These are phyloP conservation scores for Angophora floribunda DNA, from an alignment of 345 rosid species.

Conservation along the genomic window DNA sequence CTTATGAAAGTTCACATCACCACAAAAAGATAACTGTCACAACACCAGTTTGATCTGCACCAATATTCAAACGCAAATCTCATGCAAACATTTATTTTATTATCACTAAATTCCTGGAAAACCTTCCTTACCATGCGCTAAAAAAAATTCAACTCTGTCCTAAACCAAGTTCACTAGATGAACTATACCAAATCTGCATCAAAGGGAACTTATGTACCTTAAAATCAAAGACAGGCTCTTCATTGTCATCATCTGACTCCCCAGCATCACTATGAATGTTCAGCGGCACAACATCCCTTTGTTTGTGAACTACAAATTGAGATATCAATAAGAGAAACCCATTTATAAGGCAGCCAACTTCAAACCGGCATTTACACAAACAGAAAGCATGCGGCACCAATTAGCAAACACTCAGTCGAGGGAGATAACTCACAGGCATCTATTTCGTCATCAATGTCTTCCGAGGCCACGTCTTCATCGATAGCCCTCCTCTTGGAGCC, in stretches of 20 bases:
- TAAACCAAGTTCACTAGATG: background rate
- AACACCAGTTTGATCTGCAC: background rate
- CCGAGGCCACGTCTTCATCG: constrained; percentile 17
- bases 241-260: constrained; percentile 67
- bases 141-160: background rate
- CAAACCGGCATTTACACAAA: background rate
- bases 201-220: constrained; percentile 17
- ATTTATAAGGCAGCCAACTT: background rate
- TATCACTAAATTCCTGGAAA: background rate
- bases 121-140: background rate
- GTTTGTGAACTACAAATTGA: constrained; percentile 62
- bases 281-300: constrained; percentile 72
- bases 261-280: constrained; percentile 43
- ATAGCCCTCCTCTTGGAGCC: constrained; percentile 26
- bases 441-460: constrained; percentile 59
- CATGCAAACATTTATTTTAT: background rate
- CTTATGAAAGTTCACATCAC: background rate
- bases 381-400: background rate
- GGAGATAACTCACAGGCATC: constrained; percentile 42
- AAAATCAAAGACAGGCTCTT: constrained; percentile 61
- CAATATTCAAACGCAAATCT: background rate
- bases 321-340: background rate
- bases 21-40: background rate
- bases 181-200: background rate
- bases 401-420: background rate